Evolutionary conservation across 1,284 basidiomycete species (phyloP).

Genomic region (Irpex rosettiformis): DNA sequence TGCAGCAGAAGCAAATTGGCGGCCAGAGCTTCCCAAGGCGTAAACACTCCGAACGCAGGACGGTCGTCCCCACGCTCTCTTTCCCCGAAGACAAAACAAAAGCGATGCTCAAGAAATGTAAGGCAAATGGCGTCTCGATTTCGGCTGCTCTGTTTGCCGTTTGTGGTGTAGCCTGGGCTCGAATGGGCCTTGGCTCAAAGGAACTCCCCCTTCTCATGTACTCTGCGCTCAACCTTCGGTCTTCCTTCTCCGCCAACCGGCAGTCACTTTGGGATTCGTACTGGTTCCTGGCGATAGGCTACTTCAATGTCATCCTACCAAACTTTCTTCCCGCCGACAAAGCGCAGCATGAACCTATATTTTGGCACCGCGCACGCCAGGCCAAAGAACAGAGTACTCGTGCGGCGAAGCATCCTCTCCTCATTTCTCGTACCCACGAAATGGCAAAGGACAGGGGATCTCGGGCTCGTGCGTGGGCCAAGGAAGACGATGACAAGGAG

Average conservation of each 20-base stretch:
- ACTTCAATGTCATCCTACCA: slow-evolving; percentile 77
- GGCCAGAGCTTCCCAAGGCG: slow-evolving; percentile 63
- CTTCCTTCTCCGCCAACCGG: slow-evolving; percentile 45
- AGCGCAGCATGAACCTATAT: slow-evolving; percentile 37
- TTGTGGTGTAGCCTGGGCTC: slow-evolving; percentile 71
- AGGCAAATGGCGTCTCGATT: slow-evolving; percentile 68
- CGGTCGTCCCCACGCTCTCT: slow-evolving; percentile 62
- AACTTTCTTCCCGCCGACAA: slow-evolving; percentile 50
- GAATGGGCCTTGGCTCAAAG: slow-evolving; percentile 38
- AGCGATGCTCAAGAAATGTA: slow-evolving; percentile 61
- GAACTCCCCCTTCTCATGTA: slow-evolving; percentile 75
- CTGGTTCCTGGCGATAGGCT: slow-evolving; percentile 76
- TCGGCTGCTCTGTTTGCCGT: slow-evolving; percentile 73
- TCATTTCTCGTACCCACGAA: slow-evolving; percentile 53
- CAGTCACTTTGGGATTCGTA: slow-evolving; percentile 53
- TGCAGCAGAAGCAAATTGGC: slow-evolving; percentile 46
- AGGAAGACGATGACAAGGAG: slow-evolving; percentile 66
- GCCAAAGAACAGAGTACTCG: slow-evolving; percentile 64
- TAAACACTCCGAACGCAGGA: slow-evolving; percentile 45
- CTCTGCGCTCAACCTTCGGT: slow-evolving; percentile 72
- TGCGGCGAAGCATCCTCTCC: slow-evolving; percentile 59
- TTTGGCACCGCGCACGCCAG: slow-evolving; percentile 72
- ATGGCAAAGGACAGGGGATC: slow-evolving; percentile 63
- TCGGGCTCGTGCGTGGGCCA: slow-evolving; percentile 61
- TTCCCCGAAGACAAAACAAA: slow-evolving; percentile 54